Conservation (phyloP, 164 flowering plant species). For the Magnolia sinica region DNA sequence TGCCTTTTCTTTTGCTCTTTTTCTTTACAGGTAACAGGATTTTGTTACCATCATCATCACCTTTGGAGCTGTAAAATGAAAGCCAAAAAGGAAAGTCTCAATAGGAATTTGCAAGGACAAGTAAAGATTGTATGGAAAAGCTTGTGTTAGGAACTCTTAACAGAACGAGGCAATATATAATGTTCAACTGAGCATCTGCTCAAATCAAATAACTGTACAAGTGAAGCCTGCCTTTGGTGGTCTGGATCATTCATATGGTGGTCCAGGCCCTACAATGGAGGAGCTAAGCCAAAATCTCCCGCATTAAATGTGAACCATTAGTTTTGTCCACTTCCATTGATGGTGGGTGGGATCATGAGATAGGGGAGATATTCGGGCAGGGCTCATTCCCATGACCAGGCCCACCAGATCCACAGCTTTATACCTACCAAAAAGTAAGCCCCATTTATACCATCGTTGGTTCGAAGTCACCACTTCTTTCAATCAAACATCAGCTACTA, state of each 20-base stretch:
- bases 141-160: background rate
- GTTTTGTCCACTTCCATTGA: background rate
- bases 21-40: too few relatives aligned
- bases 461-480: too few relatives aligned
- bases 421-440: too few relatives aligned
- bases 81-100: too few relatives aligned
- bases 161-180: background rate
- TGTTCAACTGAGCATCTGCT: background rate
- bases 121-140: background rate
- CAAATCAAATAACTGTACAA: background rate
- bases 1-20: too few relatives aligned
- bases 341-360: background rate
- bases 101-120: background rate
- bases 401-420: too few relatives aligned
- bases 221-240: background rate
- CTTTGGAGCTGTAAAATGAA: too few relatives aligned
- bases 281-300: too few relatives aligned
- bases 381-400: too few relatives aligned
- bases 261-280: background rate
- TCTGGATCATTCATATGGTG: background rate
- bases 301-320: background rate
- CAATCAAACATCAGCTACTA: too few relatives aligned
- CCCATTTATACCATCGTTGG: too few relatives aligned
- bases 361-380: background rate
- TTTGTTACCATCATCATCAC: too few relatives aligned